Conservation (phyloP, 108 stramenopile genomes). For the Chaetoceros tenuissimus region DNA sequence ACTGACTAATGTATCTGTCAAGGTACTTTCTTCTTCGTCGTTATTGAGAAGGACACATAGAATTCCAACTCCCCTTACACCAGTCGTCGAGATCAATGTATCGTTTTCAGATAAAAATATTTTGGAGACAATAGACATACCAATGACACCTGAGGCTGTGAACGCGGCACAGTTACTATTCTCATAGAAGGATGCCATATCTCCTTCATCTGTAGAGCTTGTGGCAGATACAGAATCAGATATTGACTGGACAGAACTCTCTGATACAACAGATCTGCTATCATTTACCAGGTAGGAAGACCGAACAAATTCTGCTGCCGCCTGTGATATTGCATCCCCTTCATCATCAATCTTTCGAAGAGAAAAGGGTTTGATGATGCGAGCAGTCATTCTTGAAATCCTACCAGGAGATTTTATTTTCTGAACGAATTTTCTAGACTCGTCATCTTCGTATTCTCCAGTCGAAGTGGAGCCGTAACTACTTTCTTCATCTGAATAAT, state of each 20-base stretch:
- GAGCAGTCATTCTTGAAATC: constrained; percentile 12
- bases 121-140: neutral
- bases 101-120: neutral
- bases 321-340: constrained; percentile 31
- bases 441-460: constrained; percentile 2
- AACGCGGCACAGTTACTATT: neutral
- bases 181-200: neutral
- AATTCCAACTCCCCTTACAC: constrained; percentile 19
- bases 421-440: neutral
- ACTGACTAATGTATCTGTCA: too few relatives aligned
- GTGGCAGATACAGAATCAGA: neutral
- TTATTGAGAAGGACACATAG: constrained; percentile 18
- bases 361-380: constrained; percentile 6
- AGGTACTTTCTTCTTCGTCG: constrained; percentile 6
- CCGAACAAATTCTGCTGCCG: constrained; percentile 31
- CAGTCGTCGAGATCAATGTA: neutral
- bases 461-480: neutral
- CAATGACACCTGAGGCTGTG: neutral
- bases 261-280: neutral
- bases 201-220: neutral
- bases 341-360: constrained; percentile 5
- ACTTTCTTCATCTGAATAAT: constrained; percentile 4
- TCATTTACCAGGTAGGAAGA: constrained; percentile 23
- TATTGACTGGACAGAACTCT: neutral
- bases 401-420: constrained; percentile 5